Percentiles rank a stretch among this genome's conserved stretches.
phyloP scores from a whole-genome alignment of 1,139 yeast species.

The Pichia sp. region DNA sequence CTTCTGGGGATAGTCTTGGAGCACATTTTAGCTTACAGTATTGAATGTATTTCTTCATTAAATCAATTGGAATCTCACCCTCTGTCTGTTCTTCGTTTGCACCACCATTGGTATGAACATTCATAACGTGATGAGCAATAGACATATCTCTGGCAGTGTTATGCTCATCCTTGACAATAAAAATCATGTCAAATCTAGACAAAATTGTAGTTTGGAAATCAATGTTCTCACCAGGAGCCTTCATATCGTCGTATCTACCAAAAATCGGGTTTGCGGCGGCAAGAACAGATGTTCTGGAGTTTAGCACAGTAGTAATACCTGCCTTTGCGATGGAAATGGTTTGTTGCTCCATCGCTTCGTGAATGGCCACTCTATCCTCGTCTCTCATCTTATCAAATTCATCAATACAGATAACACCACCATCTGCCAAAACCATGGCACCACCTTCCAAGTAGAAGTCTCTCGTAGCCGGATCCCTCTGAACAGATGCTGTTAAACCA shows the following conservation, averaged over 20 bases:
- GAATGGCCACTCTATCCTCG: slow-evolving; percentile 97
- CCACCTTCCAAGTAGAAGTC: slow-evolving; percentile 98
- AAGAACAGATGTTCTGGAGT: slow-evolving; percentile 90
- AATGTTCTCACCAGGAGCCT: slow-evolving; percentile 95
- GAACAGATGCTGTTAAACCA: slow-evolving; percentile 97
- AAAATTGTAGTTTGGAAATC: slow-evolving; percentile 96
- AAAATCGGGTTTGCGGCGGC: slow-evolving; percentile 98
- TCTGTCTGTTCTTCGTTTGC: slow-evolving; percentile 49
- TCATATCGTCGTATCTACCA: slow-evolving; percentile 93
- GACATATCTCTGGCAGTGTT: slow-evolving; percentile 78
- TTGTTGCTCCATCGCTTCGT: slow-evolving; percentile 99
- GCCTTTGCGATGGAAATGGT: slow-evolving; percentile 99
- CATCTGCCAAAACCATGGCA: slow-evolving; percentile 98
- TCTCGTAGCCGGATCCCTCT: slow-evolving; percentile 78
- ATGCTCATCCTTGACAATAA: slow-evolving; percentile 93
- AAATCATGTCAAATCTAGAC: slow-evolving; percentile 98
- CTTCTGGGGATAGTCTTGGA: slow-evolving; percentile 83
- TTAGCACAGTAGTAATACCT: slow-evolving; percentile 92
- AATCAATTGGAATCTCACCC: slow-evolving; percentile 85
- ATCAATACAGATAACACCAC: slow-evolving; percentile 98
- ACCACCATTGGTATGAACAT: slow-evolving; percentile 79
- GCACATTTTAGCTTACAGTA: slow-evolving; percentile 90
- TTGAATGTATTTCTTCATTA: slow-evolving; percentile 87
- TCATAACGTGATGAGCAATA: slow-evolving; percentile 93
- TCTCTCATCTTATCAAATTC: slow-evolving; percentile 99